Conservation (phyloP, 768 basidiomycete genomes). For the Phlebiopsis flavidoalba region DNA sequence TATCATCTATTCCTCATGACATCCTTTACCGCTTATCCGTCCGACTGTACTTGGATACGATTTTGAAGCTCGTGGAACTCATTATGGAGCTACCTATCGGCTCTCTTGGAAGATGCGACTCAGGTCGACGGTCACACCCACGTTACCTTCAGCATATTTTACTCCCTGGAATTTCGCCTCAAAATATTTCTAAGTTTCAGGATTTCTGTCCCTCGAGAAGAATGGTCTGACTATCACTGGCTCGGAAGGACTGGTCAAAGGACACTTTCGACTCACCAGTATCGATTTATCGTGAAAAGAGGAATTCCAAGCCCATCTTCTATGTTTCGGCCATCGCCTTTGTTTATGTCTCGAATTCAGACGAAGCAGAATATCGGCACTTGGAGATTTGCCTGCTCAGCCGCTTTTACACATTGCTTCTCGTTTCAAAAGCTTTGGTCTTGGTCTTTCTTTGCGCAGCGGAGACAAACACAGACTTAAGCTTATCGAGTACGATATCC, state of each 20-base stretch:
- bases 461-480: conserved; percentile 23
- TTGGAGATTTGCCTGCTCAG: conserved; percentile 30
- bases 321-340: conserved; percentile 25
- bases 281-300: conserved; percentile 25
- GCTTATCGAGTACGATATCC: conserved; percentile 26
- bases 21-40: conserved; percentile 2
- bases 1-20: conserved; percentile 11
- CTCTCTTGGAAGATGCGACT: background rate
- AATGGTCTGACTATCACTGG: conserved; percentile 19
- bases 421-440: conserved; percentile 23
- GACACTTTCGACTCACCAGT: conserved; percentile 14
- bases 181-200: conserved; percentile 21
- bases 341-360: conserved; percentile 18
- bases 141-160: conserved; percentile 17
- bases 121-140: background rate
- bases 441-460: conserved; percentile 27
- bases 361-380: conserved; percentile 20
- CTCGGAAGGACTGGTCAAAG: conserved; percentile 22
- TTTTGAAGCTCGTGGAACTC: conserved; percentile 3
- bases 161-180: conserved; percentile 19
- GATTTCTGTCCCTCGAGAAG: conserved; percentile 12
- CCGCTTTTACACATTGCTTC: conserved; percentile 13
- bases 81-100: conserved; percentile 7
- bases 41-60: background rate
- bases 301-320: conserved; percentile 20